Evolutionary conservation across 2,329 filamentous ascomycete species (phyloP), one percentile per base, ranked within the genome.

Genomic region (Fusarium vanettenii): DNA sequence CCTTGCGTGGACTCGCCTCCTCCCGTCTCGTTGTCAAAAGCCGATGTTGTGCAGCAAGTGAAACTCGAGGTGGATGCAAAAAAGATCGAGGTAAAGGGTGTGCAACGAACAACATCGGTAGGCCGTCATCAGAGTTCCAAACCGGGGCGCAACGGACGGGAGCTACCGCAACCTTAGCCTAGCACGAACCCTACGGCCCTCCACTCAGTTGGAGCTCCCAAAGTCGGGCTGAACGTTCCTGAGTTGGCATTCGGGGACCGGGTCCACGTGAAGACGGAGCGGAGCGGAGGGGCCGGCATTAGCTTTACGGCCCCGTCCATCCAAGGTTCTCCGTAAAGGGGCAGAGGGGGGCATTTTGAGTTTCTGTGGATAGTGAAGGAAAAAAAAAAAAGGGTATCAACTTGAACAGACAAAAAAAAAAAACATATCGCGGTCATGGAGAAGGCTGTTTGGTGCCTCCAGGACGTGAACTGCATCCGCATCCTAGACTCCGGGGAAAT

Each of bases 401-500:
- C 1, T 6, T 9, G 22, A 50, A 13, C 18, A n/a, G 27, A 31
- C 10, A 20, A 33, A 31, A 50, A n/a, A 48, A 50, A 52, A n/a
- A 31, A 55, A 55, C 18, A 55, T 33, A 33, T 33, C 50, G 11
- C 20, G 50, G 27, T 20, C n/a, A 31, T 33, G 50, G 27, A 33
- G 11, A 55, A 55, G 18, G 45, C 25, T 50, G 20, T 7, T 22
- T 22, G 20, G 8, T 48, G 18, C 10, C 5, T n/a, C 29, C 27
- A 11, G 50, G 50, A 55, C 50, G 50, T 55, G 50, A 55, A 55
- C 50, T 55, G 50, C 35, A 20, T 39, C n/a, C 43, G 18, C 18
- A 45, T 31, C 20, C 37, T 74, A 64, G 68, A 75, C 60, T 65
- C 74, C 50, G 66, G 67, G 69, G 74, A 66, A 69, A 73, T 39